Evolutionary conservation across 225 moss, liverwort and hornwort species (phyloP), one percentile per base, ranked within the genome.

Genomic region (Climacium dendroides): DNA sequence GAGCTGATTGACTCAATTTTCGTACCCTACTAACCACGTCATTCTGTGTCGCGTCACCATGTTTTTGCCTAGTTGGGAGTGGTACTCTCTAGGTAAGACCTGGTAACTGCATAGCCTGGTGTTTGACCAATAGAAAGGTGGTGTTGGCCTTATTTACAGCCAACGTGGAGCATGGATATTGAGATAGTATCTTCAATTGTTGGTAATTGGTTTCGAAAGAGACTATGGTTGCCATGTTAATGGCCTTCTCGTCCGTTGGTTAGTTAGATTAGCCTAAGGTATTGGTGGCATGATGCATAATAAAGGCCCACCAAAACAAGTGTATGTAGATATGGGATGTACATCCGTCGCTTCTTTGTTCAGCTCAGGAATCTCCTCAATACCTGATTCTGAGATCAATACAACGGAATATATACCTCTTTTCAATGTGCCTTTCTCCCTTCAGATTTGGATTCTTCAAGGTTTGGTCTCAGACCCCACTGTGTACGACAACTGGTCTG

Each of bases 1-100:
- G 98, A 98, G 93, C 96, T 98, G 79, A 98, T 98, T 88, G 98
- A 98, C 88, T 97, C 98, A 26, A 97, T 98, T 87, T 94, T 96
- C 80, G 90, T 97, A 86, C 98, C 98, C 52, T 98, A 97, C 90
- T 98, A 94, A 95, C 93, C 93, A 87, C 81, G 87, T 85, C 75
- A 83, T 87, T 84, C 75, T 88, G 87, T 93, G 88, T 93, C 87
- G 43, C 91, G 88, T 93, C 64, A 69, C 85, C 60, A n/a, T 81
- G 74, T 87, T 80, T 81, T 86, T 76, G 50, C 87, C 76, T 89
- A 79, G 85, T 87, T 85, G 85, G 69, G 80, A 83, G 62, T 84
- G 62, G 48, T 85, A 43, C 73, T 89, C n/a, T 83, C 80, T 87
- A 85, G 87, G 63, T 91, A 45, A 87, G 80, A 83, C 86, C 73